Conservation (phyloP, 2,329 filamentous ascomycete genomes). For the Periconia macrospinosa region DNA sequence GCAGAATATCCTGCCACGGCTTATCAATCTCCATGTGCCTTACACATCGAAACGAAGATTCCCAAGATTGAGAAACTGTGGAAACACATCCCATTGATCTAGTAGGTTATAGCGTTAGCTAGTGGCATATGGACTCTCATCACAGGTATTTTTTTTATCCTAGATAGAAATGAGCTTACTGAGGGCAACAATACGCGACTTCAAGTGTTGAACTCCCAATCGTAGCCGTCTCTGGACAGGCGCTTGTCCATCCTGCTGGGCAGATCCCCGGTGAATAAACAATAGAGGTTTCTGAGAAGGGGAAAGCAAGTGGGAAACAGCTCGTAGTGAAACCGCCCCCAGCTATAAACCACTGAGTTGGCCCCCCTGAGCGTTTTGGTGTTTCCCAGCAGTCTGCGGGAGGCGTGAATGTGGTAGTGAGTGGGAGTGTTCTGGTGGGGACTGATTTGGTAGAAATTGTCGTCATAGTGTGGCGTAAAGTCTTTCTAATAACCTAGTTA, state of each 20-base stretch:
- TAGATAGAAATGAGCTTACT: not conserved
- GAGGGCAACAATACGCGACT: constrained; percentile 1
- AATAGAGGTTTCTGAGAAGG: not conserved
- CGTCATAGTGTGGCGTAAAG: too few species aligned
- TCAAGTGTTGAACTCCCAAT: not conserved
- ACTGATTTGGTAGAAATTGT: too few species aligned
- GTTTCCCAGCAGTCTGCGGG: constrained; percentile 4
- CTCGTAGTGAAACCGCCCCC: not conserved
- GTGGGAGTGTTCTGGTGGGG: not conserved
- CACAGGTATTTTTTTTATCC: not conserved
- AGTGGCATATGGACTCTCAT: not conserved
- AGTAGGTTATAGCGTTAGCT: too few species aligned
- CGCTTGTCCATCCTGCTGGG: constrained; percentile 5
- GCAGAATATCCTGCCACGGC: not conserved
- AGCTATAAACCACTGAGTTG: constrained; percentile 3
- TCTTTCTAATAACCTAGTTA: too few species aligned
- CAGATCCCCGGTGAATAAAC: constrained; percentile 7
- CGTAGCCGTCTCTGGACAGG: not conserved
- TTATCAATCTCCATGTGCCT: not conserved
- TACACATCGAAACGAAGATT: too few species aligned
- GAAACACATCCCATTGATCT: too few species aligned
- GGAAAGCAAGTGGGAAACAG: constrained; percentile 3
- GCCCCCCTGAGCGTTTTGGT: not conserved
- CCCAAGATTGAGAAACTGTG: too few species aligned
- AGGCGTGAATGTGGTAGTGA: constrained; percentile 5